Percentiles rank a stretch among this genome's conserved stretches.
Evolutionary conservation across 2,329 filamentous ascomycete genomes (phyloP).

Genomic region (Clarireedia paspali): DNA sequence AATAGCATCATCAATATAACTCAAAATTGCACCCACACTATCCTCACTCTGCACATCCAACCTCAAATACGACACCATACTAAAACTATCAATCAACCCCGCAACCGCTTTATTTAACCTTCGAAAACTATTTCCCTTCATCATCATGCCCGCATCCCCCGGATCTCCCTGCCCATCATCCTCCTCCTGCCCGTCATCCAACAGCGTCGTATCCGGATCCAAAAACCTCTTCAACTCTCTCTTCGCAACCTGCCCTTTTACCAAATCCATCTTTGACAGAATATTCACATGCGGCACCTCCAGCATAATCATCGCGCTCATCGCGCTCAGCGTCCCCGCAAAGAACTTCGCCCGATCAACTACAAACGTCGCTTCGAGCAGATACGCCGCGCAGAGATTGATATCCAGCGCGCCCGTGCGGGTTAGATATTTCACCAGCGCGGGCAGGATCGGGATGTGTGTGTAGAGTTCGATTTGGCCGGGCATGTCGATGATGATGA

Average conservation of each 20-base stretch:
- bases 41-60: slow-evolving; percentile 87
- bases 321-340: slow-evolving; percentile 86
- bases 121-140: slow-evolving; percentile 77
- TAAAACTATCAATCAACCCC: slow-evolving; percentile 90
- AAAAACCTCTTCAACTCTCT: slow-evolving; percentile 85
- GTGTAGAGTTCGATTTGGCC: slow-evolving; percentile 99
- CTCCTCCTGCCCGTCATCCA: slow-evolving; percentile 47
- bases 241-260: slow-evolving; percentile 81
- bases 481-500: slow-evolving; percentile 98
- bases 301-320: slow-evolving; percentile 99
- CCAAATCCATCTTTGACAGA: slow-evolving; percentile 93
- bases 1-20: slow-evolving; percentile 90
- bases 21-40: slow-evolving; percentile 75
- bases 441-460: slow-evolving; percentile 85
- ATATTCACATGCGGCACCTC: slow-evolving; percentile 96
- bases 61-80: slow-evolving; percentile 93
- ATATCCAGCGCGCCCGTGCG: slow-evolving; percentile 77
- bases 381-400: slow-evolving; percentile 85
- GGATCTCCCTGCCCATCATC: slow-evolving; percentile 44
- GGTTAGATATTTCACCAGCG: slow-evolving; percentile 73
- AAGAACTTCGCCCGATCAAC: slow-evolving; percentile 97
- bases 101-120: slow-evolving; percentile 82
- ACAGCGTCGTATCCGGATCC: slow-evolving; percentile 72
- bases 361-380: slow-evolving; percentile 92
- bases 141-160: slow-evolving; percentile 60